These are phyloP conservation scores for Ustilago bromivora DNA, from an alignment of 1,284 basidiomycete genomes.

Conservation along the genomic window DNA sequence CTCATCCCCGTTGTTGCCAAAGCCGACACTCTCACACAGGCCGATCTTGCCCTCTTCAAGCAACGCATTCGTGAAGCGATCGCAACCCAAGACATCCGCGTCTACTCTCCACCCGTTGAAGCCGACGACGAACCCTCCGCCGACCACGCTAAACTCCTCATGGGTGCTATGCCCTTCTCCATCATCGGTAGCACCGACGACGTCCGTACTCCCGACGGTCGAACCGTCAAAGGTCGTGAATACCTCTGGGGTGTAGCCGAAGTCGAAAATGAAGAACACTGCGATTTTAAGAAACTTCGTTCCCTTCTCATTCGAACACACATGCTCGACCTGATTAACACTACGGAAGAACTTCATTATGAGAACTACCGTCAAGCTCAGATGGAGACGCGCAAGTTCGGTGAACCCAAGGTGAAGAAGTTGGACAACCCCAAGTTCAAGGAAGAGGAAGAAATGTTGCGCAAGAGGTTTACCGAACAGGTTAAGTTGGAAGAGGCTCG, in stretches of 20 bases:
- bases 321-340: constrained; percentile 97
- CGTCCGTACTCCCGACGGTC: constrained; percentile 89
- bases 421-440: constrained; percentile 99
- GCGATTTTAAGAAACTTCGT: constrained; percentile 98
- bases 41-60: constrained; percentile 92
- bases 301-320: constrained; percentile 95
- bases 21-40: constrained; percentile 94
- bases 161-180: constrained; percentile 90
- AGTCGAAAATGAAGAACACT: constrained; percentile 97
- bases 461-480: constrained; percentile 99
- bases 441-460: constrained; percentile 95
- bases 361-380: constrained; percentile 98
- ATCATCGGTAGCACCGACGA: constrained; percentile 98
- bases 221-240: constrained; percentile 94
- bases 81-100: constrained; percentile 88
- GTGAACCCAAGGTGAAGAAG: constrained; percentile 98
- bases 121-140: constrained; percentile 87
- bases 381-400: constrained; percentile 99
- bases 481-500: constrained; percentile 98
- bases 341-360: constrained; percentile 96
- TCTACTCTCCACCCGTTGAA: constrained; percentile 94
- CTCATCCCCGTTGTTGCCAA: constrained; percentile 97
- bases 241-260: constrained; percentile 99
- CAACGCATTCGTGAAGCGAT: constrained; percentile 92
- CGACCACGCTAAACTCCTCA: constrained; percentile 88